A percentile compares a stretch with the other conserved stretches of the same genome.
Evolutionary conservation across 495 filamentous ascomycete genomes (phyloP).

Genomic region (Thozetella sp.): DNA sequence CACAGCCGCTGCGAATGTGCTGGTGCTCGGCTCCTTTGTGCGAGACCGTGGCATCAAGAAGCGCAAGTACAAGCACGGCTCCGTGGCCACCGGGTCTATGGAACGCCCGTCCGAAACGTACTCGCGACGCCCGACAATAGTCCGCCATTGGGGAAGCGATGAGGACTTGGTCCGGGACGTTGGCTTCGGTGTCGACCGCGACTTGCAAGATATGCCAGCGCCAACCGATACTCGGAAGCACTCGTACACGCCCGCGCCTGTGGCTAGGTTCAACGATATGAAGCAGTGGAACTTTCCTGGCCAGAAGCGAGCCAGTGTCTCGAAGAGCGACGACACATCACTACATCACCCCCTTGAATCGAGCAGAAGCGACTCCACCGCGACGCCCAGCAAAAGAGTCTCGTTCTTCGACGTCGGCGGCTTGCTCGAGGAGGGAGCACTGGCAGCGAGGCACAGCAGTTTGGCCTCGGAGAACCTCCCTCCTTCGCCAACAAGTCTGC

Average conservation of each 20-base stretch:
- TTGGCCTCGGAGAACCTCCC: slow-evolving; percentile 27
- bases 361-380: slow-evolving; percentile 30
- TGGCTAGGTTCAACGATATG: slow-evolving; percentile 28
- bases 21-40: slow-evolving; percentile 82
- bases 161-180: slow-evolving; percentile 75
- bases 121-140: slow-evolving; percentile 47
- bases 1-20: slow-evolving; percentile 72
- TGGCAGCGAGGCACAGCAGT: slow-evolving; percentile 26
- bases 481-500: slow-evolving; percentile 23
- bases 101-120: slow-evolving; percentile 42
- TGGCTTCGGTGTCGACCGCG: slow-evolving; percentile 66
- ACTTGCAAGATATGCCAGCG: slow-evolving; percentile 45
- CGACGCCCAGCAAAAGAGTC: slow-evolving; percentile 44
- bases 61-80: slow-evolving; percentile 66
- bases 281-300: slow-evolving; percentile 39
- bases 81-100: slow-evolving; percentile 38
- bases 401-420: slow-evolving; percentile 77
- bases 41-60: slow-evolving; percentile 80
- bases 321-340: slow-evolving; percentile 33
- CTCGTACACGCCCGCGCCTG: slow-evolving; percentile 27
- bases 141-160: slow-evolving; percentile 78
- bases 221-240: slow-evolving; percentile 9
- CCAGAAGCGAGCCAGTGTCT: slow-evolving; percentile 17
- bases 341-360: slow-evolving; percentile 18
- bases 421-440: slow-evolving; percentile 49